These are phyloP conservation scores for Psilocybe tampanensis DNA, from an alignment of 768 basidiomycete genomes.

Conservation along the genomic window DNA sequence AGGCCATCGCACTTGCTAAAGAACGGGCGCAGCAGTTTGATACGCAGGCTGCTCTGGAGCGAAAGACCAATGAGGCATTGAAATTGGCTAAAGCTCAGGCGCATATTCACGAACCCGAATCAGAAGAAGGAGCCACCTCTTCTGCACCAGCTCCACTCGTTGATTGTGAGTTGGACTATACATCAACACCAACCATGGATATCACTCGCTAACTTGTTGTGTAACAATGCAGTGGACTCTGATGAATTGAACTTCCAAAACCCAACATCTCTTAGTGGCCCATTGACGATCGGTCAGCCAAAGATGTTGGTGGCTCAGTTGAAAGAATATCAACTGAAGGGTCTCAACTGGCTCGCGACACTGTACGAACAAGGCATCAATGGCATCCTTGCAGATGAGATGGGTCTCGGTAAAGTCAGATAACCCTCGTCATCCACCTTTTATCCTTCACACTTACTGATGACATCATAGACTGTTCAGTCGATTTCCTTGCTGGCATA, in stretches of 20 bases:
- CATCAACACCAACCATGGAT: neutral
- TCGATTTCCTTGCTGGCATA: conserved; percentile 96
- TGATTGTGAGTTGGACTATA: conserved; percentile 56
- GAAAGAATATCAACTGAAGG: conserved; percentile 98
- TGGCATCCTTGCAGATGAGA: conserved; percentile 98
- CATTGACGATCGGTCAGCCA: conserved; percentile 87
- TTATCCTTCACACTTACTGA: neutral
- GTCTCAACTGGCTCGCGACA: conserved; percentile 96
- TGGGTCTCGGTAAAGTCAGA: conserved; percentile 88
- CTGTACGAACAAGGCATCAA: conserved; percentile 99
- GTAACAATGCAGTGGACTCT: conserved; percentile 83
- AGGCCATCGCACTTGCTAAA: conserved; percentile 79
- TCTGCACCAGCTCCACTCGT: conserved; percentile 52
- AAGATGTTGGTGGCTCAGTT: conserved; percentile 95
- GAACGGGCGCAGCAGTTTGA: conserved; percentile 87
- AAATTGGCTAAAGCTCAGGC: conserved; percentile 62
- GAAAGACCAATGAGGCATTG: conserved; percentile 79
- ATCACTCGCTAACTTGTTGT: neutral
- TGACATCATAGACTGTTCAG: conserved; percentile 78
- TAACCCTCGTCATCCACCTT: neutral
- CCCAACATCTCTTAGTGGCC: conserved; percentile 86
- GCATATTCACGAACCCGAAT: conserved; percentile 45
- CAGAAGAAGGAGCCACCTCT: conserved; percentile 32
- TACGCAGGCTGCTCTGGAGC: conserved; percentile 74
- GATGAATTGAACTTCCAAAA: conserved; percentile 99